Evolutionary conservation across 78 protist species (phyloP).

Genomic region (Dictyostelium firmibasis): DNA sequence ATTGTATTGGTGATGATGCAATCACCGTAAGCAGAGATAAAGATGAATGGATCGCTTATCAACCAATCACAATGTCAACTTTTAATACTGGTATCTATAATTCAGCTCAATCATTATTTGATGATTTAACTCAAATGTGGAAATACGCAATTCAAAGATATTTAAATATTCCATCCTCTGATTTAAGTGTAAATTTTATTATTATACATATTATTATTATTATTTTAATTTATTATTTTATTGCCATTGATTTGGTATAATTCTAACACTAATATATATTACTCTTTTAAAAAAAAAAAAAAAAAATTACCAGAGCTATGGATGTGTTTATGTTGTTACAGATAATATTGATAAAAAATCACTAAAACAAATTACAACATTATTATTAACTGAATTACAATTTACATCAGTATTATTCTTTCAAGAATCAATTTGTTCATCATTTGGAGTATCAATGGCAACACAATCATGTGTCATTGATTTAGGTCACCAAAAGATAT

Average conservation of each 20-base stretch:
- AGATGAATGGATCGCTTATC: conserved; percentile 25
- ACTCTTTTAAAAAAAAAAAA: too few species aligned
- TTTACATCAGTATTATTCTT: conserved; percentile 51
- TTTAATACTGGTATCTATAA: not conserved
- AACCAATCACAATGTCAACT: not conserved
- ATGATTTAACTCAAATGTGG: conserved; percentile 67
- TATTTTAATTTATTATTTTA: not conserved
- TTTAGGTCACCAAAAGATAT: conserved; percentile 41
- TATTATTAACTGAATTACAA: conserved; percentile 25
- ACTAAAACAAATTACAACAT: conserved; percentile 22
- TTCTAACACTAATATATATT: too few species aligned
- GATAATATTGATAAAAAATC: conserved; percentile 46
- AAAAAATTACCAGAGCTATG: too few species aligned
- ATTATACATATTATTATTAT: not conserved
- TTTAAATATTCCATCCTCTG: conserved; percentile 40
- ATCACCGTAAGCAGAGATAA: conserved; percentile 4
- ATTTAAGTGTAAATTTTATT: conserved; percentile 38
- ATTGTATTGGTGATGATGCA: conserved; percentile 74
- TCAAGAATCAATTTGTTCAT: conserved; percentile 61
- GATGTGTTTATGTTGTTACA: conserved; percentile 60
- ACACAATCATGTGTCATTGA: conserved; percentile 40
- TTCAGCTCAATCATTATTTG: not conserved
- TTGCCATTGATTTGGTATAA: too few species aligned
- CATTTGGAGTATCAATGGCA: conserved; percentile 56
- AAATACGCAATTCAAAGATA: conserved; percentile 58